Base-by-base conservation (phyloP, 768 basidiomycete species). In the Pleurotus giganteus region DNA sequence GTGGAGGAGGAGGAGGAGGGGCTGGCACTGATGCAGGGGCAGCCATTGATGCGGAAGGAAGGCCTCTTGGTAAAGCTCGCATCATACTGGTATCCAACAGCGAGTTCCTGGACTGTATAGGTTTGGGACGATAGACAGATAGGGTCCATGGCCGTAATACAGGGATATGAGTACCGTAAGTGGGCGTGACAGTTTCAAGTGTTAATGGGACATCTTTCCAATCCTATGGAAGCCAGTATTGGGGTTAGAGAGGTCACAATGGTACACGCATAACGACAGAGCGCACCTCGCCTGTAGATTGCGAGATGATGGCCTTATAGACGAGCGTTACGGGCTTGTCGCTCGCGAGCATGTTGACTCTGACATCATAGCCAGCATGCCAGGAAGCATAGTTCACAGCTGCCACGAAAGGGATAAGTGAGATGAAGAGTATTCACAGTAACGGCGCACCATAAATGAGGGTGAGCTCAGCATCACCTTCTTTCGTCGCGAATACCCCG, bases 141-240 rank as follows among this genome's bases (percentile, higher is more conserved):
- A 69, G 54, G 7, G 57, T 63, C 74, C 73, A 75, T 0, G 70
- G 63, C 7, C 51, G 28, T 3, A 77, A 66, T 4, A 54, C 56
- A 0, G 76, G 75, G 1, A 77, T 26, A 7, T 50, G 58, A 5
- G 73, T 49, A 8, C 69, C 69, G 50, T 70, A 76, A 4, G 73
- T 71, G 0, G 74, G 75, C 0, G 66, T 62, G 5, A 68, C 69
- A 0, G 76, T 77, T 51, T 77, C 73, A 2, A 78, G 64, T 1
- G 65, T 70, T 3, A 76, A 55, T 1, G 73, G 67, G 17, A 74
- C 69, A 37, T 75, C 67, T 3, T 62, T 61, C 75, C 76, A 78
- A 7, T 66, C 58, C 74, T 74, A 55, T 12, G 13, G 9, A 17
- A 46, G 45, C 5, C 8, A 5, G 21, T 2, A 36, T 11, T 24